Evolutionary conservation across 2,329 filamentous ascomycete genomes (phyloP).

Genomic region (Plenodomus tracheiphilus): DNA sequence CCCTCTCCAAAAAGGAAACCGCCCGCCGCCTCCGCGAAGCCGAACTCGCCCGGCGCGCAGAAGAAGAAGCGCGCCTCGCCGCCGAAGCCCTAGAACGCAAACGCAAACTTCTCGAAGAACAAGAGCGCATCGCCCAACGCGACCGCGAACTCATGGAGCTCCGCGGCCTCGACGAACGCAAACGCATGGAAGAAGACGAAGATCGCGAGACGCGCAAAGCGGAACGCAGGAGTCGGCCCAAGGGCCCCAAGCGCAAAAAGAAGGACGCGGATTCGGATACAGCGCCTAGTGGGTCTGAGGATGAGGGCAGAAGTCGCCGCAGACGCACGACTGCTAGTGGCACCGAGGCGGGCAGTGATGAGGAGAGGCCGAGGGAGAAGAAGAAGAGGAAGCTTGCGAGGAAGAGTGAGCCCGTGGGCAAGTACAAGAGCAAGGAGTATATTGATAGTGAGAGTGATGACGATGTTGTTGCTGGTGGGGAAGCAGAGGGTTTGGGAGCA

Average conservation of each 20-base stretch:
- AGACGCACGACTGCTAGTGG: constrained; percentile 43
- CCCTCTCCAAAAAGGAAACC: constrained; percentile 82
- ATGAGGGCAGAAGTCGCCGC: constrained; percentile 44
- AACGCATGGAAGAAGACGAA: constrained; percentile 63
- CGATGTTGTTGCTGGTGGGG: constrained; percentile 26
- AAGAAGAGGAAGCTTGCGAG: constrained; percentile 65
- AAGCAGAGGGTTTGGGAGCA: constrained; percentile 17
- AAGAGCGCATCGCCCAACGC: constrained; percentile 75
- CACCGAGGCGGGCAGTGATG: constrained; percentile 56
- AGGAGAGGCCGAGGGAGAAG: constrained; percentile 62
- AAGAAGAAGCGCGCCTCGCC: constrained; percentile 64
- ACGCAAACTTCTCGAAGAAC: constrained; percentile 82
- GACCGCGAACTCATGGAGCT: constrained; percentile 72
- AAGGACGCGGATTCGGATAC: constrained; percentile 56
- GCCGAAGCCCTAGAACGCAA: constrained; percentile 74
- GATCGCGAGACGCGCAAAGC: constrained; percentile 80
- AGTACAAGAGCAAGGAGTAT: constrained; percentile 85
- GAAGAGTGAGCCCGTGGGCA: constrained; percentile 54
- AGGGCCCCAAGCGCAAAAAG: constrained; percentile 61
- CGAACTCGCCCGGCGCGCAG: constrained; percentile 77
- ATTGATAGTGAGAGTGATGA: constrained; percentile 69
- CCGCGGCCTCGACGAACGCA: constrained; percentile 70
- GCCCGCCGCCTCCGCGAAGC: constrained; percentile 80
- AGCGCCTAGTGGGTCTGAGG: constrained; percentile 43
- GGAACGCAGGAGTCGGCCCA: constrained; percentile 56